Evolutionary conservation across 2,329 filamentous ascomycete species (phyloP), one percentile per base, ranked within the genome.

Genomic region (Cercospora citrullina): DNA sequence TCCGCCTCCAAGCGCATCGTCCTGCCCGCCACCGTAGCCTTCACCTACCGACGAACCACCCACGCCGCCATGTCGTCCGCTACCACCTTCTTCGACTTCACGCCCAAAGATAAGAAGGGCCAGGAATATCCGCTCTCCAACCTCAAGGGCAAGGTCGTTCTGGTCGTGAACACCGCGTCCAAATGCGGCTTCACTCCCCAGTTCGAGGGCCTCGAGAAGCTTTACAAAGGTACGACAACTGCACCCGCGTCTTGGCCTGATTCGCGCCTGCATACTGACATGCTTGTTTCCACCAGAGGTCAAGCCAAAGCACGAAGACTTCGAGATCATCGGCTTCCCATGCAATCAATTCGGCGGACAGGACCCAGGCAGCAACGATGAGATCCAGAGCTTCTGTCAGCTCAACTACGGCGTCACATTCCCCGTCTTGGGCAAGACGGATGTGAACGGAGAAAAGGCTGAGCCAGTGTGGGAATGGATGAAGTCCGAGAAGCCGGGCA

Each of bases 181-280:
- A 97, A 98, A 85, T 99, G 95, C 85, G 94, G 95, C 80, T 98
- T 98, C 88, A 98, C 95, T 2, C 93, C 93, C 12, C 95, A 99
- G 83, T 97, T 95, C 82, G 89, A 87, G 71, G 92, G 91, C 33
- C 91, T 99, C 62, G 94, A 99, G 84, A 90, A 87, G 77, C 87
- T 99, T 72, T 97, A 96, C 88, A 91, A 96, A 72, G 77, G 78
- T 78, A 66, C 48, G 39, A n/a, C n/a, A 28, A 51, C n/a, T 55
- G 30, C 45, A 21, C n/a, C 26, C 2, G 30, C 48, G 14, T 30
- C 48, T 23, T 16, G 14, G 55, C 48, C 59, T 61, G 42, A 63
- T 55, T 45, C 36, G 26, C 42, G 31, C 21, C 10, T 6, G n/a
- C 31, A 58, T 31, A 36, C 53, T 64, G 62, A 64, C 62, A 45